Conservation (phyloP, 257 asterid species). For the Solanum rostratum region DNA sequence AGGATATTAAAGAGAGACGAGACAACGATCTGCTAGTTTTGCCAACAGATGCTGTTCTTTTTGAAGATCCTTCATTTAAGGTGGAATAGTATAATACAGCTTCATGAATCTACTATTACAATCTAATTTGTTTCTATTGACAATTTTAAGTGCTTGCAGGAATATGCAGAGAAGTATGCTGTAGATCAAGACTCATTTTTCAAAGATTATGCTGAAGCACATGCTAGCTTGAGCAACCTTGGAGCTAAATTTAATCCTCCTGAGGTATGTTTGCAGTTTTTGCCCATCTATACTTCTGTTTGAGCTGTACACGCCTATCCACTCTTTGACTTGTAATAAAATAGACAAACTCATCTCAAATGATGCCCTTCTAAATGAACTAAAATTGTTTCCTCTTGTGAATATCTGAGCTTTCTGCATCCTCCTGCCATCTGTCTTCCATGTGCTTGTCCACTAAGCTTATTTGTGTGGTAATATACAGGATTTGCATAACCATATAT, state of each 20-base stretch:
- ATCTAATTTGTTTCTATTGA: background rate
- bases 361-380: background rate
- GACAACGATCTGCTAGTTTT: slow-evolving; percentile 85
- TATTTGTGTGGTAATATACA: background rate
- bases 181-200: slow-evolving; percentile 78
- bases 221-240: slow-evolving; percentile 90
- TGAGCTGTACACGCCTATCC: background rate
- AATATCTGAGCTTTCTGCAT: background rate
- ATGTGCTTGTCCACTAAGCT: background rate
- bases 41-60: slow-evolving; percentile 92
- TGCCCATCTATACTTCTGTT: background rate
- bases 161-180: slow-evolving; percentile 88
- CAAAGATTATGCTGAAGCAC: slow-evolving; percentile 90
- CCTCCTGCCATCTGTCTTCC: background rate
- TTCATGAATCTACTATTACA: background rate
- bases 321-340: background rate
- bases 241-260: slow-evolving; percentile 97
- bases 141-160: slow-evolving; percentile 23
- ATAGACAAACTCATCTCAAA: background rate
- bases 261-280: slow-evolving; percentile 36
- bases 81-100: slow-evolving; percentile 22
- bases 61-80: slow-evolving; percentile 96
- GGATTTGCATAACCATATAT: background rate
- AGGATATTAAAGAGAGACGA: slow-evolving; percentile 79
- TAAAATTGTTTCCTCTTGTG: background rate